Conservation (phyloP, 129 eudicot species). For the Flaveria linearis region DNA sequence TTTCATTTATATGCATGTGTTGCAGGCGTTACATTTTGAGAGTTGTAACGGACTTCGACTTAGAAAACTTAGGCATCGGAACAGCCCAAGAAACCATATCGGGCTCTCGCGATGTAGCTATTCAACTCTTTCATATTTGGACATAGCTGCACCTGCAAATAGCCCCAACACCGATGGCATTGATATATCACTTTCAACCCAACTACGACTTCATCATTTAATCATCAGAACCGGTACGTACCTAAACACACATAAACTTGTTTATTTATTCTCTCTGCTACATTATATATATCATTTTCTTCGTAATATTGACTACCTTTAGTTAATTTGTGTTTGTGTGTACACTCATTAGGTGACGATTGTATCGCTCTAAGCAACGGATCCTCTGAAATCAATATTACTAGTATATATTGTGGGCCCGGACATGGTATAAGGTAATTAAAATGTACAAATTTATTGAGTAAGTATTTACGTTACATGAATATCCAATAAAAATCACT, state of each 20-base stretch:
- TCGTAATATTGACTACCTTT: not conserved
- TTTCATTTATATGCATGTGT: no score
- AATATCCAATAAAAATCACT: no score
- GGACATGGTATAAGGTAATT: constrained; percentile 46
- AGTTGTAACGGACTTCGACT: constrained; percentile 28
- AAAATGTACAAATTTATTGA: not conserved
- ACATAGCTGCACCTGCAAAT: constrained; percentile 34
- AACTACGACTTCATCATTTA: constrained; percentile 18
- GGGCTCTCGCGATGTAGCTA: constrained; percentile 23
- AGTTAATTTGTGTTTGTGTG: not conserved
- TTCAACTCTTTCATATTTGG: constrained; percentile 24
- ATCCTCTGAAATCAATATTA: constrained; percentile 36
- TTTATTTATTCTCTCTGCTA: no score
- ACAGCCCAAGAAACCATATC: constrained; percentile 45
- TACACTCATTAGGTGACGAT: constrained; percentile 33
- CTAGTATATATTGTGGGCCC: constrained; percentile 34
- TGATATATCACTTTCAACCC: constrained; percentile 37
- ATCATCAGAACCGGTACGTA: constrained; percentile 42
- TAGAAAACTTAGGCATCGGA: constrained; percentile 20
- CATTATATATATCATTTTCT: no score
- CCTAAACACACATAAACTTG: no score
- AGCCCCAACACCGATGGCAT: constrained; percentile 47
- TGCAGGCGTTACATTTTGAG: constrained; percentile 39
- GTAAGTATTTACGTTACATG: no score
- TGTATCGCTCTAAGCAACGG: constrained; percentile 36